Evolutionary conservation across 2,329 filamentous ascomycete species (phyloP).

Genomic region (Sarocladium brachiariae): DNA sequence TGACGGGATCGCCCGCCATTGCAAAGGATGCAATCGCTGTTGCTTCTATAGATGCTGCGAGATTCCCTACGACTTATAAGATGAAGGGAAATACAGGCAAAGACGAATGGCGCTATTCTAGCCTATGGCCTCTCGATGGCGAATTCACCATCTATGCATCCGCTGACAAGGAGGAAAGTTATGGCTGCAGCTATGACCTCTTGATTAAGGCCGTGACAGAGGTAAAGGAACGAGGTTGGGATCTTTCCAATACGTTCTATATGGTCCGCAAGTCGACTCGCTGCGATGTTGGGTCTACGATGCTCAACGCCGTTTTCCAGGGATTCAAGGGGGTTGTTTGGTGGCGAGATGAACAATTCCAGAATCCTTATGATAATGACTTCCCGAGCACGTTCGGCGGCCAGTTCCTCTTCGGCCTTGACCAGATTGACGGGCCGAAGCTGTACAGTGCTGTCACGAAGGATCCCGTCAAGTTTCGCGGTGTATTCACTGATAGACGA

Average conservation of each 20-base stretch:
- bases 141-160: conserved; percentile 8
- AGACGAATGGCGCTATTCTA: conserved; percentile 8
- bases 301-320: not conserved
- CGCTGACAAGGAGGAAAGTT: not conserved
- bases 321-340: conserved; percentile 5
- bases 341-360: conserved; percentile 7
- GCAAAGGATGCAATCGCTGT: conserved; percentile 17
- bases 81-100: conserved; percentile 5
- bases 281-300: not conserved
- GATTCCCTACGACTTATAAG: conserved; percentile 13
- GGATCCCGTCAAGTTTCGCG: conserved; percentile 17
- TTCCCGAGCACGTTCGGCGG: not conserved
- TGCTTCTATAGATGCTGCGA: conserved; percentile 15
- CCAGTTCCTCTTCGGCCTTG: not conserved
- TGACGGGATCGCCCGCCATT: conserved; percentile 20
- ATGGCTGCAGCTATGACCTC: not conserved
- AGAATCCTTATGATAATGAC: conserved; percentile 10
- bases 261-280: not conserved
- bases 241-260: conserved; percentile 9
- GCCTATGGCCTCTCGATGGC: conserved; percentile 10
- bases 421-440: conserved; percentile 10
- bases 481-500: conserved; percentile 17
- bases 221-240: conserved; percentile 6
- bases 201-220: not conserved
- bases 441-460: conserved; percentile 11